These are phyloP conservation scores for Chalara sp. DNA, from an alignment of 2,329 filamentous ascomycete genomes.

Conservation along the genomic window DNA sequence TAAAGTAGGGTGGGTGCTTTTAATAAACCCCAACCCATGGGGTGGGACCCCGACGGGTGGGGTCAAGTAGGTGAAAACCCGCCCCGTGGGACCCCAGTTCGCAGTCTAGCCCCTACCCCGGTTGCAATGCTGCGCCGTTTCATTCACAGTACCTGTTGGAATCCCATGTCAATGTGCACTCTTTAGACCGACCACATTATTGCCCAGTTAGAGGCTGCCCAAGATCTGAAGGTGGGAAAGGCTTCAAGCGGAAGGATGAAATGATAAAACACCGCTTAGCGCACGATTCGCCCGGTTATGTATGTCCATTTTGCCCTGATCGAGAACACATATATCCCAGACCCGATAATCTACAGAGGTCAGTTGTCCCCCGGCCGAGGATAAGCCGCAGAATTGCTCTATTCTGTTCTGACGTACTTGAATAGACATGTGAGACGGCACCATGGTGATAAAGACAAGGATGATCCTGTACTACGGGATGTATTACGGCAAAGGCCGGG, in stretches of 20 bases:
- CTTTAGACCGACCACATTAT: conserved; percentile 57
- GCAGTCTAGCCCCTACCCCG: conserved; percentile 49
- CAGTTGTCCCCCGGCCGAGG: conserved; percentile 21
- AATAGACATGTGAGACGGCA: no score
- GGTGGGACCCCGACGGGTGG: no score
- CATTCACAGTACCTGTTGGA: conserved; percentile 72
- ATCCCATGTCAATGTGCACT: conserved; percentile 70
- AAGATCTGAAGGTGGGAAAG: conserved; percentile 55
- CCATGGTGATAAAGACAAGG: no score
- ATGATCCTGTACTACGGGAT: no score
- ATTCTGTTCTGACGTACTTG: no score
- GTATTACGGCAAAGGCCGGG: no score
- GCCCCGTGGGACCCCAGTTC: no score
- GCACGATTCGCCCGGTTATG: conserved; percentile 88
- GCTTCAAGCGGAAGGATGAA: conserved; percentile 67
- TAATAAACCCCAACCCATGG: no score
- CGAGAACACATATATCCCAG: conserved; percentile 90
- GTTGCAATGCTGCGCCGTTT: conserved; percentile 67
- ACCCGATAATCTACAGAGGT: conserved; percentile 94
- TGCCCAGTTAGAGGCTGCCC: conserved; percentile 56
- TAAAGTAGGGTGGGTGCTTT: no score
- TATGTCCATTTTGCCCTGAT: conserved; percentile 93
- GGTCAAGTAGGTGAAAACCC: no score
- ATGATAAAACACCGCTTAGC: conserved; percentile 78
- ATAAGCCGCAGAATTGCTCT: no score